phyloP scores from a whole-genome alignment of 225 moss, liverwort and hornwort genomes.

The Sphagnum contortum region DNA sequence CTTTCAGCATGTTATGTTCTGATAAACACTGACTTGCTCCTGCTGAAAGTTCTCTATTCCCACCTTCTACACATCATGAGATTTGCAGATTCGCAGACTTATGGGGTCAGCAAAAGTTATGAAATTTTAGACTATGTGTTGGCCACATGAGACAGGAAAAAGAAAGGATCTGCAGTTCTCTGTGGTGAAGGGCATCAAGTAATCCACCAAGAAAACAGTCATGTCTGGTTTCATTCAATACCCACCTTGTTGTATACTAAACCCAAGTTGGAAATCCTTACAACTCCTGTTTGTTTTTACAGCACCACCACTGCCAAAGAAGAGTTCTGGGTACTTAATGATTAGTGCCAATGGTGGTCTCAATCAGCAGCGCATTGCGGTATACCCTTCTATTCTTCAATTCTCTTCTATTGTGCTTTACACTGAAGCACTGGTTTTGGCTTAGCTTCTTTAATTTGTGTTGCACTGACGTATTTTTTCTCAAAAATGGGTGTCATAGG shows the following conservation, averaged over 20 bases:
- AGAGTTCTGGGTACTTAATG: conserved; percentile 68
- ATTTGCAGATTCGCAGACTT: too few relatives aligned
- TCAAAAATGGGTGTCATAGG: conserved; percentile 27
- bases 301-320: conserved; percentile 49
- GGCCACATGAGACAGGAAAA: neutral
- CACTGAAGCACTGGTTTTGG: too few relatives aligned
- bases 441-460: too few relatives aligned
- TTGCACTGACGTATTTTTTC: neutral
- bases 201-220: too few relatives aligned
- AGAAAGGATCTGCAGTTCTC: too few relatives aligned
- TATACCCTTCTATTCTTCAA: conserved; percentile 9
- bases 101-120: too few relatives aligned
- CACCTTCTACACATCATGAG: too few relatives aligned
- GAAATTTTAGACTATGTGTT: too few relatives aligned
- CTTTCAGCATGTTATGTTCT: neutral
- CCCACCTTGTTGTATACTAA: neutral
- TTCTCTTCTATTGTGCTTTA: too few relatives aligned
- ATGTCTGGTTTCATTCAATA: neutral
- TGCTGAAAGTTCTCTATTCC: too few relatives aligned
- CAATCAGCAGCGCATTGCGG: conserved; percentile 97
- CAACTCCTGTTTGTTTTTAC: conserved; percentile 5
- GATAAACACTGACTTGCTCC: too few relatives aligned
- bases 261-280: neutral
- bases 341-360: conserved; percentile 94
- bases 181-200: too few relatives aligned